A percentile compares a stretch with the other conserved stretches of the same genome.
Conservation (phyloP, 2,329 filamentous ascomycete species). For the Hypoxylon rubiginosum region DNA sequence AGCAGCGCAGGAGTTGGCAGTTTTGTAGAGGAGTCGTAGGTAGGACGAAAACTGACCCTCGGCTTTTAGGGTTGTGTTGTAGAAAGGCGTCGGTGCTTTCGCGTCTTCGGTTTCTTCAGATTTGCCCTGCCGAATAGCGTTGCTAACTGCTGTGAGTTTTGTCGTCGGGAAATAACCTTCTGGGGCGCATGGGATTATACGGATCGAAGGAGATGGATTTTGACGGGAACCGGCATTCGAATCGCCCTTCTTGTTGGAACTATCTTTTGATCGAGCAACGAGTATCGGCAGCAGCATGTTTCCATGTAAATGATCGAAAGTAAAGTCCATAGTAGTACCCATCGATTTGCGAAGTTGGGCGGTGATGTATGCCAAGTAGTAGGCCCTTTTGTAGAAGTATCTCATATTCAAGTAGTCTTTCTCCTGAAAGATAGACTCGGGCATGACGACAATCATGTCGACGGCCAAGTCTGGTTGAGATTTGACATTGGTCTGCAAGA, state of each 20-base stretch:
- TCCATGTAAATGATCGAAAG: conserved; percentile 77
- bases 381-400: conserved; percentile 95
- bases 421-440: conserved; percentile 82
- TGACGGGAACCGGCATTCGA: conserved; percentile 34
- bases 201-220: conserved; percentile 64
- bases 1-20: conserved; percentile 75
- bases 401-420: conserved; percentile 95
- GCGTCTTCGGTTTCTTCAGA: conserved; percentile 59
- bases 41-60: conserved; percentile 82
- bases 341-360: conserved; percentile 74
- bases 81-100: conserved; percentile 78
- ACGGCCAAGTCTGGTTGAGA: conserved; percentile 71
- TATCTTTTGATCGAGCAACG: conserved; percentile 56
- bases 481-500: conserved; percentile 79
- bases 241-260: conserved; percentile 46
- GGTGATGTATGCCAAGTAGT: conserved; percentile 87
- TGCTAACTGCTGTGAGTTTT: conserved; percentile 78
- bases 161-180: conserved; percentile 76
- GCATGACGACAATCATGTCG: conserved; percentile 92
- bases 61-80: conserved; percentile 87
- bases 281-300: conserved; percentile 82
- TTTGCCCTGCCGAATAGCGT: conserved; percentile 73
- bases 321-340: conserved; percentile 66
- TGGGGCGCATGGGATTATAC: conserved; percentile 81
- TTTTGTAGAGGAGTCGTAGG: conserved; percentile 79